A percentile compares a stretch with the other conserved stretches of the same genome.
Conservation (phyloP, 2,329 filamentous ascomycete genomes). For the Penicillium aurantiogriseum region DNA sequence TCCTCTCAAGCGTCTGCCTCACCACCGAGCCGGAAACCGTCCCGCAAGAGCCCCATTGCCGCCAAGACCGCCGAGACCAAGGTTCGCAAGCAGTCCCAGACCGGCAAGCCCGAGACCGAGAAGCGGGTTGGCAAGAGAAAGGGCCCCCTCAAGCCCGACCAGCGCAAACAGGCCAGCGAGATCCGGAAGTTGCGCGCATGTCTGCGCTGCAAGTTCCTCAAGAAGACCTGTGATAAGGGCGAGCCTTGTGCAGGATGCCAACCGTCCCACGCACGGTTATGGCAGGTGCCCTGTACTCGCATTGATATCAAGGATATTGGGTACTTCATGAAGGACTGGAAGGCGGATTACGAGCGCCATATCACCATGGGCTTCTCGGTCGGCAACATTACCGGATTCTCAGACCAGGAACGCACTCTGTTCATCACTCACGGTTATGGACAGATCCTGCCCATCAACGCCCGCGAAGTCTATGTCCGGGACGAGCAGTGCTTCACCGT, state of each 20-base stretch:
- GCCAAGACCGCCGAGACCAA: constrained; percentile 81
- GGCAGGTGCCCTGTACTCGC: constrained; percentile 96
- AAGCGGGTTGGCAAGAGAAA: constrained; percentile 91
- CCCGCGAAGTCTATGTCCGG: constrained; percentile 86
- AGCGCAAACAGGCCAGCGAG: constrained; percentile 93
- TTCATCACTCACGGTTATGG: constrained; percentile 98
- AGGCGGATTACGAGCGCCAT: constrained; percentile 91
- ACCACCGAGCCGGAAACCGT: constrained; percentile 62
- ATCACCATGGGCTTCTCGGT: constrained; percentile 83
- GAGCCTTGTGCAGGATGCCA: constrained; percentile 95
- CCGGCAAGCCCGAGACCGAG: constrained; percentile 80
- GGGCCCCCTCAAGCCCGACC: constrained; percentile 86
- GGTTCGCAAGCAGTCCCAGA: constrained; percentile 70
- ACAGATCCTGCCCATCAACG: constrained; percentile 86
- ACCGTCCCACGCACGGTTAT: constrained; percentile 89
- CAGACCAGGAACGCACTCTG: constrained; percentile 61
- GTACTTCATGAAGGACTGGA: constrained; percentile 99
- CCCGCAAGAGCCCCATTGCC: constrained; percentile 71
- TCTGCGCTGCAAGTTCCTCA: constrained; percentile 94
- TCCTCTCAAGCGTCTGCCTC: constrained; percentile 61
- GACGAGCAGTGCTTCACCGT: constrained; percentile 91
- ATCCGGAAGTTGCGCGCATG: constrained; percentile 94
- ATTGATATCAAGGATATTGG: constrained; percentile 98
- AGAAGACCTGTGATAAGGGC: constrained; percentile 98
- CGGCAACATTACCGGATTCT: constrained; percentile 88